These are phyloP conservation scores for Solanum paucissectum DNA, from an alignment of 257 asterid species.

Conservation along the genomic window DNA sequence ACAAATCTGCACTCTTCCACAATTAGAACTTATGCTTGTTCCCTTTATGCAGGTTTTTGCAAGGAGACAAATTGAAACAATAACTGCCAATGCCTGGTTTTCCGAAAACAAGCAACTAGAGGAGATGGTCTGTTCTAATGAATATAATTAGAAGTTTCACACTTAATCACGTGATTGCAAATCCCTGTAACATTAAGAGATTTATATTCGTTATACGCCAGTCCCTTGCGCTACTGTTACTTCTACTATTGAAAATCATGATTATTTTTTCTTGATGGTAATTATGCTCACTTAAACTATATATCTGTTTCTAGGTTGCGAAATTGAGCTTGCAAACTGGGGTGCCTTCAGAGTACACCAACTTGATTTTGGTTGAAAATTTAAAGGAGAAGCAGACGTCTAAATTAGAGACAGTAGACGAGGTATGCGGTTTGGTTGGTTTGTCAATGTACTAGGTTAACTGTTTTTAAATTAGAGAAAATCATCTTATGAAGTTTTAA, in stretches of 20 bases:
- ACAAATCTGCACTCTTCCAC: background rate
- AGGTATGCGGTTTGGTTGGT: constrained; percentile 25
- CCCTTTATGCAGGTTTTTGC: constrained; percentile 40
- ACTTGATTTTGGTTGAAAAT: constrained; percentile 41
- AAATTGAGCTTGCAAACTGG: constrained; percentile 60
- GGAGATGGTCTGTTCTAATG: constrained; percentile 43
- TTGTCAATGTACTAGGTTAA: background rate
- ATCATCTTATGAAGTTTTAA: background rate
- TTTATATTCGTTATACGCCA: background rate
- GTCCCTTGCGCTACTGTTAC: background rate
- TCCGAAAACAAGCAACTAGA: constrained; percentile 52
- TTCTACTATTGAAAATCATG: background rate
- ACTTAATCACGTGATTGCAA: background rate
- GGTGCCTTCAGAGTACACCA: constrained; percentile 63
- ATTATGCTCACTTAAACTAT: background rate
- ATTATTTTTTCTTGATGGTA: background rate
- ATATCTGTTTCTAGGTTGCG: constrained; percentile 29
- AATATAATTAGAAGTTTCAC: background rate
- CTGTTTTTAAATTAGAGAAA: background rate
- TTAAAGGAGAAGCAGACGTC: constrained; percentile 22
- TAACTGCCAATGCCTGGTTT: constrained; percentile 72
- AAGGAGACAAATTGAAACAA: constrained; percentile 41
- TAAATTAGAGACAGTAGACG: constrained; percentile 20
- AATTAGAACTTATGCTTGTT: background rate
- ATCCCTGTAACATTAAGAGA: background rate